Conservation (phyloP, 352 stramenopile genomes). For the Globisporangium sylvaticum region DNA sequence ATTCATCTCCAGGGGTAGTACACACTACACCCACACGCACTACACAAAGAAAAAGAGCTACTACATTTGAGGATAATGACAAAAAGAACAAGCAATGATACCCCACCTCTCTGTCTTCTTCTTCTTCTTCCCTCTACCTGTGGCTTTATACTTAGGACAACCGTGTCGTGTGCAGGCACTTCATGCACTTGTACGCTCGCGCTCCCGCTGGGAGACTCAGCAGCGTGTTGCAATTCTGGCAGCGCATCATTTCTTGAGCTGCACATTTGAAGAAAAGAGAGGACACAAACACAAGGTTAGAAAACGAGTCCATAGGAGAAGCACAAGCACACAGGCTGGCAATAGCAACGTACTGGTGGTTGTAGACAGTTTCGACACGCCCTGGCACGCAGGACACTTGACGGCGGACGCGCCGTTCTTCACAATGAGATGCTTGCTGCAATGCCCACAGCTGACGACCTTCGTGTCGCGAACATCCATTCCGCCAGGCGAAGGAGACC, state of each 20-base stretch:
- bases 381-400: conserved; percentile 77
- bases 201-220: conserved; percentile 73
- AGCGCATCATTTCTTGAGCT: conserved; percentile 87
- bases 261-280: not conserved
- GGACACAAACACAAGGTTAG: conserved; percentile 18
- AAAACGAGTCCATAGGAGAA: conserved; percentile 2
- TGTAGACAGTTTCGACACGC: conserved; percentile 79
- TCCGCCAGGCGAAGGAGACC: not conserved
- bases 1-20: too few species aligned
- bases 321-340: not conserved
- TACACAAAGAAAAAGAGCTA: conserved; percentile 1
- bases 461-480: conserved; percentile 73
- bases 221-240: conserved; percentile 84
- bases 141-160: conserved; percentile 43
- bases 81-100: not conserved
- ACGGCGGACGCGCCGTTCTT: conserved; percentile 73
- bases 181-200: conserved; percentile 89
- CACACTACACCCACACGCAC: not conserved
- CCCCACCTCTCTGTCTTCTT: not conserved
- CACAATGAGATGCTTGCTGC: conserved; percentile 79
- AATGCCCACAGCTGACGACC: conserved; percentile 83
- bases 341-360: conserved; percentile 64
- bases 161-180: conserved; percentile 77
- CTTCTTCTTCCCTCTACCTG: not conserved
- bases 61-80: conserved; percentile 11